Base-by-base conservation (phyloP, 208 protist species). In the Leishmania turanica region DNA sequence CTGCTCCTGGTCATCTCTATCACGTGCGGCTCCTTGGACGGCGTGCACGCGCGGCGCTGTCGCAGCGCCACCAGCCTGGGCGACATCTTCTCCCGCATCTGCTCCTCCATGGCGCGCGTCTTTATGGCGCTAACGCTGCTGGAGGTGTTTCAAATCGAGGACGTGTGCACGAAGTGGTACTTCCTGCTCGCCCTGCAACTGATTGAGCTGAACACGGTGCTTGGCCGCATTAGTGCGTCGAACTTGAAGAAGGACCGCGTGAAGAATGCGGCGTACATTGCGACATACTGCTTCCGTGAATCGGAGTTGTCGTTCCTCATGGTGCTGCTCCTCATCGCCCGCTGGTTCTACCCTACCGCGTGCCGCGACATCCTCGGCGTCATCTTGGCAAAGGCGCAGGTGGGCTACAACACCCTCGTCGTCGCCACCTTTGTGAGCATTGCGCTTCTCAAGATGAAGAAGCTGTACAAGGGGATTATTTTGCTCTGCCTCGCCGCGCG, bases 81-180 rank as follows among this genome's bases (percentile, higher is more conserved):
- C 54, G 93, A 98, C 82, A 95, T 98, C 80, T 98, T 98, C 86
- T 89, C 91, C 9, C 90, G 91, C 80, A 87, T 92, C 27, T 98
- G 93, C 78, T 88, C 86, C 54, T 95, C 88, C 81, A 86, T 96
- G 82, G 85, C 88, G 21, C 91, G 90, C 75, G 85, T 98, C 75
- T 96, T 98, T 81, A 92, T 96, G 80, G 91, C 93, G 24, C 84
- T 98, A 40, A 95, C 89, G 54, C 75, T 98, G 78, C 88, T 96
- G 49, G 86, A 95, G 83, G 88, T 96, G 40, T 90, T 96, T 56
- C 82, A 88, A 68, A 87, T 98, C 24, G 71, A 87, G 45, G 81
- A 94, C 64, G 85, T 91, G 45, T 68, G 77, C 49, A 91, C 87
- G 60, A 87, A 95, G 81, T 98, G 95, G 93, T 96, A 96, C 76